These are phyloP conservation scores for Kurtzmaniella cleridarum DNA, from an alignment of 805 yeast species.

Conservation along the genomic window DNA sequence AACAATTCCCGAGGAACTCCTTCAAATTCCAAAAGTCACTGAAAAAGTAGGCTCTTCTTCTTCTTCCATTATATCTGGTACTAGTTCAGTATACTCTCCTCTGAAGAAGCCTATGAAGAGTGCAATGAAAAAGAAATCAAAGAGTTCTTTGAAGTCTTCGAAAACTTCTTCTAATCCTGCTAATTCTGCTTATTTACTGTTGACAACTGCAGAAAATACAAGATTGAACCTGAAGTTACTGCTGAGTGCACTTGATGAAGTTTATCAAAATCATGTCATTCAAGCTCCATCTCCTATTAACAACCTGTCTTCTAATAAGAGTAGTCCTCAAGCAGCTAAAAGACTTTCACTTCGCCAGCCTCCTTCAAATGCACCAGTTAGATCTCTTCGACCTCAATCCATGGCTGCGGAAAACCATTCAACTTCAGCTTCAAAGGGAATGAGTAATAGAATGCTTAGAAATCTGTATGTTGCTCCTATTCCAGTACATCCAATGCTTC, in stretches of 20 bases:
- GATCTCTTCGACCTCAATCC: conserved; percentile 33
- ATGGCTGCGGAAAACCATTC: conserved; percentile 6
- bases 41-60: conserved; percentile 17
- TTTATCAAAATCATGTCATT: conserved; percentile 3
- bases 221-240: conserved; percentile 61
- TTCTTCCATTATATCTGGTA: conserved; percentile 26
- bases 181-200: conserved; percentile 57
- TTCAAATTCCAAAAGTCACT: conserved; percentile 2
- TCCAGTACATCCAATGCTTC: conserved; percentile 35
- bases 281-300: conserved; percentile 3
- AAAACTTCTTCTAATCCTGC: conserved; percentile 37
- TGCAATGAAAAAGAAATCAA: conserved; percentile 40
- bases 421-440: conserved; percentile 9
- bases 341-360: conserved; percentile 17
- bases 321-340: conserved; percentile 7
- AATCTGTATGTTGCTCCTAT: conserved; percentile 27
- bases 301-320: neutral
- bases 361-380: conserved; percentile 14
- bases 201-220: conserved; percentile 77
- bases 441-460: conserved; percentile 27
- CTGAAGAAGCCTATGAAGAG: conserved; percentile 42
- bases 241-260: conserved; percentile 27
- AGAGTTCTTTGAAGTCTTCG: neutral
- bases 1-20: conserved; percentile 11
- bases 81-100: conserved; percentile 15